Evolutionary conservation across 768 basidiomycete species (phyloP).

Genomic region (Leccinum arenicola): DNA sequence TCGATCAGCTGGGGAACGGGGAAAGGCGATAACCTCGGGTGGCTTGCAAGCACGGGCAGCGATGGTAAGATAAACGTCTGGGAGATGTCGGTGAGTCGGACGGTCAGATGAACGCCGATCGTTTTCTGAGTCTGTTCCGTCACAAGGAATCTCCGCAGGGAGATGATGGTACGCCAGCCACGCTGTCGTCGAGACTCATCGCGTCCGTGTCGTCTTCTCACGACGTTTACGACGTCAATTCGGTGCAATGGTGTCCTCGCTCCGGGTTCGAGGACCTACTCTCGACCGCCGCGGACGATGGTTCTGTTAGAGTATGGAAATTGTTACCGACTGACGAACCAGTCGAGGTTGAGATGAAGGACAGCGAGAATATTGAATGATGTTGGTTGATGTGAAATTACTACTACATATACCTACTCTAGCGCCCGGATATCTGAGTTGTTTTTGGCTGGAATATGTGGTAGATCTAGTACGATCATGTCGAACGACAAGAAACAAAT

Average conservation of each 20-base stretch:
- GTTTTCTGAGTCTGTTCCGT: neutral
- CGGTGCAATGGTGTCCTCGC: conserved; percentile 79
- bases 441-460: neutral
- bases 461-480: conserved; percentile 9
- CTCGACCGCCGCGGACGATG: conserved; percentile 87
- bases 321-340: conserved; percentile 18
- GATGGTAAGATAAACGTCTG: conserved; percentile 85
- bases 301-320: conserved; percentile 77
- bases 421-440: neutral
- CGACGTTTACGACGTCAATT: conserved; percentile 82
- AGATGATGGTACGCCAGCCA: conserved; percentile 4
- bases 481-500: conserved; percentile 25
- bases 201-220: conserved; percentile 65
- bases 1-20: conserved; percentile 71
- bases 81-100: conserved; percentile 58
- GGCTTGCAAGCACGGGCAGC: conserved; percentile 82
- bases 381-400: neutral
- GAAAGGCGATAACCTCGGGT: conserved; percentile 53
- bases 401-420: neutral
- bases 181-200: conserved; percentile 46
- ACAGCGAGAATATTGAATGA: neutral
- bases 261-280: conserved; percentile 62
- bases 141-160: conserved; percentile 18
- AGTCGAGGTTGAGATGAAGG: neutral
- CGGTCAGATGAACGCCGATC: neutral